Percentiles rank a stretch among this genome's conserved stretches.
Conservation (phyloP, 192 early-diverging fungal species). For the Backusella sp. region DNA sequence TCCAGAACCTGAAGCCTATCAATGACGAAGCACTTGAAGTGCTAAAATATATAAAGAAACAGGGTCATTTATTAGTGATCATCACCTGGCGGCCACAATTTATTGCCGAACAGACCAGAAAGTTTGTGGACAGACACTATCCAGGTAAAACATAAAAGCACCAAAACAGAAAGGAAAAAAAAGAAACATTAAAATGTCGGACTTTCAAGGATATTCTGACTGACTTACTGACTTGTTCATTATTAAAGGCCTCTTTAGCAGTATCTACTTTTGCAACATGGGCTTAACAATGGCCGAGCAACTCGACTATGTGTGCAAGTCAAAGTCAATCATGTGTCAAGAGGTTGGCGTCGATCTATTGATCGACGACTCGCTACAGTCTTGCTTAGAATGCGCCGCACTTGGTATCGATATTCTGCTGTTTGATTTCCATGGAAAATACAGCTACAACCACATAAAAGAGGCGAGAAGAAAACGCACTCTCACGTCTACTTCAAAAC, state of each 20-base stretch:
- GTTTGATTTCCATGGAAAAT: constrained; percentile 53
- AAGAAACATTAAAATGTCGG: neutral
- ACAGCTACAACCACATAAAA: constrained; percentile 43
- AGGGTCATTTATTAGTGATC: constrained; percentile 51
- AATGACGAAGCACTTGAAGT: constrained; percentile 50
- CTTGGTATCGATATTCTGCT: constrained; percentile 53
- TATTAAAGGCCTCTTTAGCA: constrained; percentile 47
- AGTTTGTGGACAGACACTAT: constrained; percentile 53
- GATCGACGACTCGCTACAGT: constrained; percentile 55
- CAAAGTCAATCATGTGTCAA: constrained; percentile 51
- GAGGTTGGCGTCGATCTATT: constrained; percentile 55
- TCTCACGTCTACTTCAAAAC: constrained; percentile 6
- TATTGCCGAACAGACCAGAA: constrained; percentile 54
- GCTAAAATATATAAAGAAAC: constrained; percentile 51
- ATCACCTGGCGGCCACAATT: constrained; percentile 60
- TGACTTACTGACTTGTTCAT: neutral
- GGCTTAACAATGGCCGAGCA: constrained; percentile 50
- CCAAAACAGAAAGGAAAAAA: neutral
- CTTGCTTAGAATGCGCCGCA: constrained; percentile 48
- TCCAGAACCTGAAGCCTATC: constrained; percentile 51
- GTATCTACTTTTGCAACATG: constrained; percentile 62
- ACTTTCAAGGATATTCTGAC: neutral
- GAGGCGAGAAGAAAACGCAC: neutral
- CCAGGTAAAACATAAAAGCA: constrained; percentile 39
- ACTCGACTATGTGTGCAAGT: constrained; percentile 48